Conservation (phyloP, 192 early-diverging fungal genomes). For the Geranomyces variabilis region DNA sequence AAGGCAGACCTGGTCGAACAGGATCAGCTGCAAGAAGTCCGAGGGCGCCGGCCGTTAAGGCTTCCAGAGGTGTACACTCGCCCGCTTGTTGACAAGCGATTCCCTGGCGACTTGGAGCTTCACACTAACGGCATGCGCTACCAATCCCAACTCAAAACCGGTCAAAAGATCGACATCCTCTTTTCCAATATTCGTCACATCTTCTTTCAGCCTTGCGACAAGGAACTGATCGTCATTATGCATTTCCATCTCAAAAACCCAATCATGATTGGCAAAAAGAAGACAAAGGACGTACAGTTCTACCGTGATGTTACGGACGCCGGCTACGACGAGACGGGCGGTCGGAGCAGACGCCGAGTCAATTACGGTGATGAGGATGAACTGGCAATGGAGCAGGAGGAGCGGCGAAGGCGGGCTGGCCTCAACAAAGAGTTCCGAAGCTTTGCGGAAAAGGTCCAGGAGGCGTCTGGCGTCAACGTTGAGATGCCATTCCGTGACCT, state of each 20-base stretch:
- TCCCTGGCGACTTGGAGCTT: slow-evolving; percentile 94
- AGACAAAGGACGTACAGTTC: slow-evolving; percentile 98
- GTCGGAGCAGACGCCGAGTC: slow-evolving; percentile 68
- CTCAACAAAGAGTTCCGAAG: slow-evolving; percentile 93
- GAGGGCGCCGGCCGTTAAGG: slow-evolving; percentile 66
- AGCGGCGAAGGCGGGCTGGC: slow-evolving; percentile 76
- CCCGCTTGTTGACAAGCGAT: slow-evolving; percentile 90
- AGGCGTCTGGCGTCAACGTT: slow-evolving; percentile 62
- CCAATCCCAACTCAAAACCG: slow-evolving; percentile 73
- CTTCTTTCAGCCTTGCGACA: slow-evolving; percentile 98
- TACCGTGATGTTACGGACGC: slow-evolving; percentile 95
- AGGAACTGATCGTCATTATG: slow-evolving; percentile 91
- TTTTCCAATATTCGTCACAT: slow-evolving; percentile 98
- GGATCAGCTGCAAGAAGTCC: slow-evolving; percentile 79
- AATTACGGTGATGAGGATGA: slow-evolving; percentile 99
- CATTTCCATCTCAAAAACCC: slow-evolving; percentile 96
- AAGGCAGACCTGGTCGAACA: slow-evolving; percentile 96
- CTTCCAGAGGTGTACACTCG: slow-evolving; percentile 91
- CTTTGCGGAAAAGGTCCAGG: slow-evolving; percentile 89
- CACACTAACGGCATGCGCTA: slow-evolving; percentile 95
- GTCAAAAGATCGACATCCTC: slow-evolving; percentile 87
- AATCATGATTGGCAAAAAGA: slow-evolving; percentile 98
- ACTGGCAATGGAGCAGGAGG: slow-evolving; percentile 93
- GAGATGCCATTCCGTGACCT: slow-evolving; percentile 93
- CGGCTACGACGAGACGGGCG: slow-evolving; percentile 96